Base-by-base conservation (phyloP, 257 asterid genomes). In the Haberlea rhodopensis region DNA sequence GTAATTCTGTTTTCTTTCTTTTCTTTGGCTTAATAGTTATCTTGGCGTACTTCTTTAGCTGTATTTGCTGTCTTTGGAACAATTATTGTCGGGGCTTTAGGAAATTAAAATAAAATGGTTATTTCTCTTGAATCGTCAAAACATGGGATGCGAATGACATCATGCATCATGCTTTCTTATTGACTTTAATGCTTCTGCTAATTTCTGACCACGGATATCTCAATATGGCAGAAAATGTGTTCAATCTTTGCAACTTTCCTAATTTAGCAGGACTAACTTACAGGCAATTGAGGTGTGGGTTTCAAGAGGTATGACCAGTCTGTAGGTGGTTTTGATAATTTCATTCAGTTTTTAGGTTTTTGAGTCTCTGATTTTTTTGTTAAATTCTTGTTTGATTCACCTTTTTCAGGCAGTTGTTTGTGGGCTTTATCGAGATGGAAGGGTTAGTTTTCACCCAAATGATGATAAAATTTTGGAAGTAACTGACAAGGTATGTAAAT, bases 191-290 rank as follows among this genome's bases (percentile, higher is more conserved):
- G n/a, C 28, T 63, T 55, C 23, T 29, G 55, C 29, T 54, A 32
- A 65, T 57, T 70, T 57, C 73, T 73, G 64, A 73, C 37, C 6
- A 59, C 20, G 48, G 26, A 1, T 63, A 45, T 63, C 72, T 71
- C 48, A 54, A 67, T 48, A 24, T 69, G 75, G 81, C 98, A 92
- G 98, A 89, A 83, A 92, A 92, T 61, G 98, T 92, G 16, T 92
- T 92, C 87, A 89, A 92, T 76, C 96, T 92, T 40, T 75, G 92
- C 80, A 80, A 79, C 75, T 92, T 89, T 67, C 88, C 95, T 40
- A 84, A 89, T 74, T 78, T 92, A 55, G 82, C 66, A 19, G 98
- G 98, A 34, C 70, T 92, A 57, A 81, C 62, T 23, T 92, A 89
- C 74, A 77, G 82, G 76, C 82, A 81, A 78, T 45, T 92, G 75